Evolutionary conservation across 2,329 filamentous ascomycete species (phyloP).

Genomic region (Paecilomyces variotii): DNA sequence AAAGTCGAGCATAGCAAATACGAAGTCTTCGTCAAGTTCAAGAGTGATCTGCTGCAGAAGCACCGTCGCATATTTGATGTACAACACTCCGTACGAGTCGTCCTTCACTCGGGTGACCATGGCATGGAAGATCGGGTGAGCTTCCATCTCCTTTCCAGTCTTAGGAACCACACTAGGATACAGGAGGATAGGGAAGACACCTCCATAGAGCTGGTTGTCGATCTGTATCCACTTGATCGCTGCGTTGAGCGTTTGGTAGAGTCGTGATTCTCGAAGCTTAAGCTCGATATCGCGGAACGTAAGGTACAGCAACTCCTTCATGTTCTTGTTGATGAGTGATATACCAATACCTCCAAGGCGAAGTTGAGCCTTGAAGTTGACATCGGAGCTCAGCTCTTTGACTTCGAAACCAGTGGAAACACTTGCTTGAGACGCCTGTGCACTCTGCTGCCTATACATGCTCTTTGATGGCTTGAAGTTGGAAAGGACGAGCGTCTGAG

Average conservation of each 20-base stretch:
- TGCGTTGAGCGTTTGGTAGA: slow-evolving; percentile 85
- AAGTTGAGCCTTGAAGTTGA: slow-evolving; percentile 82
- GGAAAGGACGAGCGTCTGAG: slow-evolving; percentile 85
- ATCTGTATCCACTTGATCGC: slow-evolving; percentile 98
- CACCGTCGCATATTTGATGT: slow-evolving; percentile 95
- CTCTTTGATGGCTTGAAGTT: slow-evolving; percentile 93
- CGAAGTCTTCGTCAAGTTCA: slow-evolving; percentile 96
- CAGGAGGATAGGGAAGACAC: slow-evolving; percentile 93
- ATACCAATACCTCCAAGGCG: slow-evolving; percentile 85
- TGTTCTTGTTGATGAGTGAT: slow-evolving; percentile 84
- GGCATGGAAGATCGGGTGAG: slow-evolving; percentile 86
- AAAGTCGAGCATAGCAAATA: slow-evolving; percentile 92
- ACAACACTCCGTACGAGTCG: slow-evolving; percentile 93
- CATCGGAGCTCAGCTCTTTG: slow-evolving; percentile 79
- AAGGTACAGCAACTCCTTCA: slow-evolving; percentile 87
- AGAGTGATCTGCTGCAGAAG: slow-evolving; percentile 96
- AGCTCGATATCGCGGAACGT: slow-evolving; percentile 87
- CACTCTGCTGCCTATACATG: slow-evolving; percentile 64
- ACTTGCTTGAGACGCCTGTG: slow-evolving; percentile 49
- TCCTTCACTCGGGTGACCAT: slow-evolving; percentile 95
- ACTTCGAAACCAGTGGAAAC: slow-evolving; percentile 75
- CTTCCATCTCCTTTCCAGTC: slow-evolving; percentile 90
- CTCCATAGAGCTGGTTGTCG: slow-evolving; percentile 96
- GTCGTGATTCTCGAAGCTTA: slow-evolving; percentile 82
- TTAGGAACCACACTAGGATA: slow-evolving; percentile 98